Evolutionary conservation across 148 eudicot species (phyloP), one percentile per base, ranked within the genome.

Genomic region (Silene uniflora): DNA sequence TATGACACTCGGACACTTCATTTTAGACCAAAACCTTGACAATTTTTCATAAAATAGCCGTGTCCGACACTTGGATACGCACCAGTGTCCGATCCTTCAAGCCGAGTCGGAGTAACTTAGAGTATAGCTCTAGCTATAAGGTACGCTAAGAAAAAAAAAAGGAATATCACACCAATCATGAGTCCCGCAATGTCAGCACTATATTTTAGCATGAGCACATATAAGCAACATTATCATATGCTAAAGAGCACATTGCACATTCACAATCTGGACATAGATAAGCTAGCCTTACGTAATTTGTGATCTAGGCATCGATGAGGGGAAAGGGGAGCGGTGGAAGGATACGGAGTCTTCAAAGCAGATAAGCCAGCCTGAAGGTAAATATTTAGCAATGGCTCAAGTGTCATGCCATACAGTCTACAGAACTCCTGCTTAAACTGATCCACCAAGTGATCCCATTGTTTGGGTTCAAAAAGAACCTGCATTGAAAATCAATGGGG

Each of bases 341-440:
- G 99, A 96, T 96, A 96, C 99, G 97, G 98, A 81, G 99, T 96
- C 84, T 96, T 96, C 79, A 96, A 81, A 67, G 98, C 99, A 78
- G 99, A 96, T 76, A 96, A 81, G 77, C 99, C 99, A 12, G 99
- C 98, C 84, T 96, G 98, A 64, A 96, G 82, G 84, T 91, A 96
- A 44, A 96, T 91, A 80, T 91, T 91, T 84, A 96, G 81, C 88
- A 96, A 83, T 60, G 99, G 91, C 84, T 96, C 97, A 39, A 86
- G 89, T 69, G 98, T 96, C 98, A 96, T 96, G 80, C 99, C 97
- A 78, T 92, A 91, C 79, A 92, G 74, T 81, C 75, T 89, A 86
- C 87, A 96, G 83, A 96, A 96, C 79, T 96, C 99, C 82, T 96
- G 98, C 79, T 88, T 96, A 80, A 92, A 96, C 85, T 88, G 97